Evolutionary conservation across 176 grass and related monocot species (phyloP).

Genomic region (Triticum monococcum): DNA sequence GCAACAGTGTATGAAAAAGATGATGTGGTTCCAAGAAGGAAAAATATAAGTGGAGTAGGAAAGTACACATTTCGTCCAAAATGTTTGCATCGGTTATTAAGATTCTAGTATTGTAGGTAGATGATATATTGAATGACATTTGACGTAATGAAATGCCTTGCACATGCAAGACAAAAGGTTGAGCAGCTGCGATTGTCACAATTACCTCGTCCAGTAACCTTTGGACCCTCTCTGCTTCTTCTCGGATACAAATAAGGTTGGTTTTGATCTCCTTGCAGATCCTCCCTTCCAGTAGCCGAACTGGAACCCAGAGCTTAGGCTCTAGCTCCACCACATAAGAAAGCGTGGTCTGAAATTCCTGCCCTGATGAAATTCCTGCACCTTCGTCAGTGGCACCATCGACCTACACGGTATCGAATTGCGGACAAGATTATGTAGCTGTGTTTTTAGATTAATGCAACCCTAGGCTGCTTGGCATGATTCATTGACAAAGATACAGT

Average conservation of each 20-base stretch:
- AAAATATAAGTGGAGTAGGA: not conserved
- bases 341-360: constrained; percentile 56
- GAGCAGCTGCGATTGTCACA: not conserved
- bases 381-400: not conserved
- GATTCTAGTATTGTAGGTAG: no score
- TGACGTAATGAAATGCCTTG: not conserved
- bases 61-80: not conserved
- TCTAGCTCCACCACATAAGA: constrained; percentile 76
- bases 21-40: not conserved
- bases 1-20: not conserved
- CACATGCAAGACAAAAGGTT: not conserved
- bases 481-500: not conserved
- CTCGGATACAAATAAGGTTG: constrained; percentile 66
- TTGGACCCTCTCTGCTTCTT: constrained; percentile 73
- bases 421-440: not conserved
- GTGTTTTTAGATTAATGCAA: no score
- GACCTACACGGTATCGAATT: constrained; percentile 31
- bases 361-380: not conserved
- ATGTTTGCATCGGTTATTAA: not conserved
- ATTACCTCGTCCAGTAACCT: constrained; percentile 38
- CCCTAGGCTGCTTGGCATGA: not conserved
- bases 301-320: constrained; percentile 84
- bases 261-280: constrained; percentile 76
- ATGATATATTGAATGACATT: no score
- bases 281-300: constrained; percentile 73